phyloP scores from a whole-genome alignment of 2,329 filamentous ascomycete genomes.

The Salinomyces thailandicus region DNA sequence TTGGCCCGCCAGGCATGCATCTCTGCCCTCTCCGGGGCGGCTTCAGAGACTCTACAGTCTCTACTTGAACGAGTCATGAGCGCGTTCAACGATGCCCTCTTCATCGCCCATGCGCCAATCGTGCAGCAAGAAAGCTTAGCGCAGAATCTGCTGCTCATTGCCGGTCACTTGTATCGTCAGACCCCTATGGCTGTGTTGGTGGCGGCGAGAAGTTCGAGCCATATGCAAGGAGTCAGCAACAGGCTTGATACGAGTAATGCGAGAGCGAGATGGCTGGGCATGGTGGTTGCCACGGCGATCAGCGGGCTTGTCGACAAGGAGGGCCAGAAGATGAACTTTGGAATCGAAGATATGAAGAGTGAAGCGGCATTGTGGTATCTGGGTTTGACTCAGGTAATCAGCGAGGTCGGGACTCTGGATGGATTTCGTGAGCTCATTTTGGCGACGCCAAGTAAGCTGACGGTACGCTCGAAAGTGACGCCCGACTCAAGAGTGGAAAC shows the following conservation, averaged over 20 bases:
- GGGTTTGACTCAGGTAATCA: slow-evolving; percentile 50
- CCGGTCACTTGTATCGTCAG: slow-evolving; percentile 62
- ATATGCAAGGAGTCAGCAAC: slow-evolving; percentile 74
- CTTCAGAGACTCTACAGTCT: slow-evolving; percentile 32
- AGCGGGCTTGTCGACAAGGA: slow-evolving; percentile 54
- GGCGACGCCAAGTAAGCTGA: not conserved
- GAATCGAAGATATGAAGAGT: slow-evolving; percentile 65
- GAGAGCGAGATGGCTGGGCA: slow-evolving; percentile 71
- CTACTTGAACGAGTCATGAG: slow-evolving; percentile 58
- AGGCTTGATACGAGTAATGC: slow-evolving; percentile 66
- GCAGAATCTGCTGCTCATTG: slow-evolving; percentile 65
- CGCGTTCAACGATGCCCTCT: slow-evolving; percentile 75
- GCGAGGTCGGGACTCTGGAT: slow-evolving; percentile 51
- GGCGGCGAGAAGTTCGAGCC: slow-evolving; percentile 59
- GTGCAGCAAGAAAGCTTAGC: slow-evolving; percentile 81
- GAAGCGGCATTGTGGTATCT: slow-evolving; percentile 69
- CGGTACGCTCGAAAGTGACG: not conserved
- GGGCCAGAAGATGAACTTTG: slow-evolving; percentile 68
- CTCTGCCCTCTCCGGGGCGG: slow-evolving; percentile 13
- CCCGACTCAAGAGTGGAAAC: slow-evolving; percentile 1
- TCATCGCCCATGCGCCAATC: slow-evolving; percentile 75
- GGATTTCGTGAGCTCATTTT: slow-evolving; percentile 31
- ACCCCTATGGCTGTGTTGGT: slow-evolving; percentile 56
- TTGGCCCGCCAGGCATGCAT: slow-evolving; percentile 19
- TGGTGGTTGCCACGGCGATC: slow-evolving; percentile 70